phyloP scores from a whole-genome alignment of 208 protist species.

The Trypanosoma cruzi region DNA sequence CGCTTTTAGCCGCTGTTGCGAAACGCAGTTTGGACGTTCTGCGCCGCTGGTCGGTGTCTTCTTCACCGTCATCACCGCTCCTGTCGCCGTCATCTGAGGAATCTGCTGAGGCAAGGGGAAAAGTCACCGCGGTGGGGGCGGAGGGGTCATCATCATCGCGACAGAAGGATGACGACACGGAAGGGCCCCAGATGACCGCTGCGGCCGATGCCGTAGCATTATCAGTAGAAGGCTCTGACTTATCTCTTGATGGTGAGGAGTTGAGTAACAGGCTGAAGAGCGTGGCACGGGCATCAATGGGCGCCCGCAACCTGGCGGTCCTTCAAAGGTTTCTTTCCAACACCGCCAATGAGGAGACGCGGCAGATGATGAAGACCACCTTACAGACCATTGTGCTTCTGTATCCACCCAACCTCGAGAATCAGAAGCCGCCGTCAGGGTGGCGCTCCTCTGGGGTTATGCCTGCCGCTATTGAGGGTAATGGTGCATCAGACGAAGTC shows the following conservation, averaged over 20 bases:
- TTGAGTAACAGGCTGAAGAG: conserved; percentile 31
- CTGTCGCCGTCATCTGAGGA: neutral
- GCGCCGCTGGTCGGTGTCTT: conserved; percentile 38
- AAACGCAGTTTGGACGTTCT: conserved; percentile 46
- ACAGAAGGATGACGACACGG: neutral
- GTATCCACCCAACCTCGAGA: neutral
- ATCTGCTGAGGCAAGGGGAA: too few species aligned
- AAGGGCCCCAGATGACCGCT: too few species aligned
- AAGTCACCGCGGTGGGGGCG: too few species aligned
- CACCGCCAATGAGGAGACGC: conserved; percentile 37
- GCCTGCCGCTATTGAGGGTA: neutral
- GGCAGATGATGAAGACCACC: conserved; percentile 30
- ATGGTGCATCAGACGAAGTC: neutral
- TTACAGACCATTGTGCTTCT: conserved; percentile 20
- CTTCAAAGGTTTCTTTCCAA: conserved; percentile 46
- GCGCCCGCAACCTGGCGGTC: conserved; percentile 41
- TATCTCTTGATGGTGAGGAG: neutral
- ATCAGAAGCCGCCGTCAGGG: neutral
- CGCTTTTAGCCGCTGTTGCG: conserved; percentile 43
- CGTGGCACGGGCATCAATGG: conserved; percentile 52
- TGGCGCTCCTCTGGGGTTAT: neutral
- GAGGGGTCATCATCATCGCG: neutral
- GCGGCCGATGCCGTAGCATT: neutral
- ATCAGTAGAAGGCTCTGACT: neutral
- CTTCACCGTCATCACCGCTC: neutral